phyloP scores from a whole-genome alignment of 129 eudicot species.

The Heracleum sosnowskyi region DNA sequence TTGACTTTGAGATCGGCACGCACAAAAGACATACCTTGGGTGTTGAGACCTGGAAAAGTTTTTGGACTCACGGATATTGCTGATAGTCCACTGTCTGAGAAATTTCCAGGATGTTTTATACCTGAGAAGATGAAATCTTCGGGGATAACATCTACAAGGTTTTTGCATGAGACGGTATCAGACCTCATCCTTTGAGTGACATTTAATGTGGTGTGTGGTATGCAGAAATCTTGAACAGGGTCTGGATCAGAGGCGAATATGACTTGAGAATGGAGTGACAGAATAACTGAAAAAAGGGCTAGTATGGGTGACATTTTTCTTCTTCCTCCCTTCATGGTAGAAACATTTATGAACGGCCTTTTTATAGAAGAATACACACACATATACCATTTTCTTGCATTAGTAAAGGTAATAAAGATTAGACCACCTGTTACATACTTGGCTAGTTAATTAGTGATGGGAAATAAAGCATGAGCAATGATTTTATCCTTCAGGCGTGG shows the following conservation, averaged over 20 bases:
- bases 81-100: conserved; percentile 24
- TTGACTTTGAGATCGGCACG: conserved; percentile 33
- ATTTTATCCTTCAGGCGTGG: neutral
- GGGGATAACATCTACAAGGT: conserved; percentile 16
- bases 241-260: conserved; percentile 36
- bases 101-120: conserved; percentile 28
- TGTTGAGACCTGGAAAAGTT: conserved; percentile 37
- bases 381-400: neutral
- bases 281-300: conserved; percentile 5
- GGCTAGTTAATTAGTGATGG: neutral
- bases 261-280: neutral
- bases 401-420: neutral
- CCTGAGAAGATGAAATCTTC: conserved; percentile 38
- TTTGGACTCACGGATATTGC: conserved; percentile 22
- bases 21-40: conserved; percentile 36
- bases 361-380: neutral
- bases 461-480: neutral
- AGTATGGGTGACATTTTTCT: conserved; percentile 15
- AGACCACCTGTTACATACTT: neutral
- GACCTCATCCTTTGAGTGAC: neutral
- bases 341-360: neutral
- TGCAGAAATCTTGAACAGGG: conserved; percentile 44
- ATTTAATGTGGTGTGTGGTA: conserved; percentile 16
- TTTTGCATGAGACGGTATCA: conserved; percentile 23
- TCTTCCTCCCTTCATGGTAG: neutral